Evolutionary conservation across 371 early-diverging fungal genomes (phyloP), one percentile per base, ranked within the genome.

Genomic region (Smittium culicis): DNA sequence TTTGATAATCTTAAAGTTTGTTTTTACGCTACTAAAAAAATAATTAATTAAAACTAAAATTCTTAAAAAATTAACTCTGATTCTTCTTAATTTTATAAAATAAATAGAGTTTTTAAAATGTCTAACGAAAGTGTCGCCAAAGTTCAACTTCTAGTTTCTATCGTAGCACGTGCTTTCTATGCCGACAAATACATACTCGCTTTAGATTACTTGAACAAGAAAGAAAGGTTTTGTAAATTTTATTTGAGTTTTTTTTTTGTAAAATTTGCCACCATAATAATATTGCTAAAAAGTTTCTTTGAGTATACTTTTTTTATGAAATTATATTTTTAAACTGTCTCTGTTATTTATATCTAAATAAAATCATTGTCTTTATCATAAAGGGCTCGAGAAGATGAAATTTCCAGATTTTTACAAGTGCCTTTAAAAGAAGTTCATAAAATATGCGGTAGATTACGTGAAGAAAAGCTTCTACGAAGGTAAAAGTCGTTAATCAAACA

Each of bases 151-250:
- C 82, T 94, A 35, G 89, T 93, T 35, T 80, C 83, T 63, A 79
- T 88, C 70, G 91, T 94, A 25, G 87, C 87, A 3, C 83, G 93
- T 56, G 89, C 90, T 1, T 94, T 90, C 73, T 93, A 91, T 74
- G 85, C 88, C 70, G 86, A 88, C 11, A 80, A 81, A 65, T 85
- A 84, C 64, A 85, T 92, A 71, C 83, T 90, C 58, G 87, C 91
- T 35, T 77, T 94, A 68, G 92, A 92, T 77, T 81, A 86, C 34
- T 82, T 94, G 31, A 84, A 82, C 67, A 79, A 79, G 75, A 69
- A 79, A 73, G 82, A 83, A 79, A 75, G 71, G 78, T 76, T 74
- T 34, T n/a, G n/a, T n/a, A n/a, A n/a, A 34, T 70, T 30, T n/a
- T n/a, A n/a, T n/a, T n/a, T n/a, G n/a, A n/a, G n/a, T n/a, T n/a